Base-by-base conservation (phyloP, 2,329 filamentous ascomycete genomes). In the Arachnopeziza araneosa region DNA sequence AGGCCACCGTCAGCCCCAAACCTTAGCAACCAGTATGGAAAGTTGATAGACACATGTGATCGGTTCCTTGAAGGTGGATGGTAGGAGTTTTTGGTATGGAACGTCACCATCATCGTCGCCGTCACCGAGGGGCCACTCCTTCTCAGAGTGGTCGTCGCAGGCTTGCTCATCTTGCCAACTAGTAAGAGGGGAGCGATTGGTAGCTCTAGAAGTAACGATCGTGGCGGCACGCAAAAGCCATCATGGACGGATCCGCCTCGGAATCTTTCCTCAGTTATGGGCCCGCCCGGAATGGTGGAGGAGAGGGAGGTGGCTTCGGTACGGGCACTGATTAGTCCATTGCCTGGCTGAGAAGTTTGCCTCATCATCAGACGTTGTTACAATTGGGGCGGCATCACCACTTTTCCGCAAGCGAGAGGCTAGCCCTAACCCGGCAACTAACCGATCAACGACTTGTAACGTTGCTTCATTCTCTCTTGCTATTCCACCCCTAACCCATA, bases 51-150 rank as follows among this genome's bases (percentile, higher is more conserved):
- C 48, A 56, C 24, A 52, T 59, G 53, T 60, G 52, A 50, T 54
- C 52, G 51, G 17, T 23, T 61, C 32, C 52, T 58, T 60, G 56
- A 57, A 55, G 48, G 49, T n/a, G 21, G 17, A 48, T 62, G 49
- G 56, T 52, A 50, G 57, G 54, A 60, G 14, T 44, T 44, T 19
- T 44, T 44, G 24, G 30, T 52, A 66, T 61, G 62, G 57, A 64
- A 66, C 62, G 62, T 66, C 64, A 63, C 64, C 36, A 58, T 58
- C 36, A 14, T 12, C 62, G 62, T 66, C 64, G 61, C 64, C 36
- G 60, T 58, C 36, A 14, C 36, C 4, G 53, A 60, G 53, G 24
- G 56, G 59, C 54, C 57, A 58, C 60, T 30, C 55, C 52, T 57
- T 24, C 8, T 52, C 49, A 53, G 30, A 55, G 22, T 30, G 26